phyloP scores from a whole-genome alignment of 2,329 filamentous ascomycete genomes.

The Nigrospora osmanthi region DNA sequence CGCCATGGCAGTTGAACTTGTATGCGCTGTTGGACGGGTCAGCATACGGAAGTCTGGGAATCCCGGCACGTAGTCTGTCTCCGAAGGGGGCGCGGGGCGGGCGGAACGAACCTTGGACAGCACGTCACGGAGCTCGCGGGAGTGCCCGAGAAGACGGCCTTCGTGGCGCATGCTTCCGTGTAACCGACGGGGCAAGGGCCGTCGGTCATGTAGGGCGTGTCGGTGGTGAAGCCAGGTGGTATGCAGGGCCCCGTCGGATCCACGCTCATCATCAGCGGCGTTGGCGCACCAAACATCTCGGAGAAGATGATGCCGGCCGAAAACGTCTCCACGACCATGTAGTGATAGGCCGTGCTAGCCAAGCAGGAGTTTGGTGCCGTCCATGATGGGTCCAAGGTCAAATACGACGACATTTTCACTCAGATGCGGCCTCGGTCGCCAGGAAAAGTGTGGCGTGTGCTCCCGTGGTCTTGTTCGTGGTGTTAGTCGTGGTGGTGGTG shows the following conservation, averaged over 20 bases:
- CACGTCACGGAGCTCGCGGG: background rate
- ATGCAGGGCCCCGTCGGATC: background rate
- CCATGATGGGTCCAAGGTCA: background rate
- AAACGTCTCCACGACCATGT: background rate
- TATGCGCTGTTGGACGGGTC: background rate
- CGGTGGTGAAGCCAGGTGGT: background rate
- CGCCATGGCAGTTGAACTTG: background rate
- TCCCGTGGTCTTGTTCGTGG: no score
- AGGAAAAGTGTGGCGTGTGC: background rate
- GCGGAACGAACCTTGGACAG: background rate
- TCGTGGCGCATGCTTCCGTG: background rate
- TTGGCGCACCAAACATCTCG: background rate
- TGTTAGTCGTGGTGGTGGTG: background rate
- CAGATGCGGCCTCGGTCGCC: background rate
- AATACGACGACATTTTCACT: background rate
- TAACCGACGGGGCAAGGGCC: background rate
- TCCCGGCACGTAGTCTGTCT: background rate
- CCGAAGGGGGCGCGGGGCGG: no score
- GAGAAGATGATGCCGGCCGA: background rate
- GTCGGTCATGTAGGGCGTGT: background rate
- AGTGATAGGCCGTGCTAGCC: background rate
- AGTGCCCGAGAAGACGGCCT: background rate
- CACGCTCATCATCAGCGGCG: background rate
- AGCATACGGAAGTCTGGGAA: background rate
- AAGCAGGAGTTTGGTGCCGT: background rate